Evolutionary conservation across 495 filamentous ascomycete species (phyloP), one percentile per base, ranked within the genome.

Genomic region (Penicillium soppii): DNA sequence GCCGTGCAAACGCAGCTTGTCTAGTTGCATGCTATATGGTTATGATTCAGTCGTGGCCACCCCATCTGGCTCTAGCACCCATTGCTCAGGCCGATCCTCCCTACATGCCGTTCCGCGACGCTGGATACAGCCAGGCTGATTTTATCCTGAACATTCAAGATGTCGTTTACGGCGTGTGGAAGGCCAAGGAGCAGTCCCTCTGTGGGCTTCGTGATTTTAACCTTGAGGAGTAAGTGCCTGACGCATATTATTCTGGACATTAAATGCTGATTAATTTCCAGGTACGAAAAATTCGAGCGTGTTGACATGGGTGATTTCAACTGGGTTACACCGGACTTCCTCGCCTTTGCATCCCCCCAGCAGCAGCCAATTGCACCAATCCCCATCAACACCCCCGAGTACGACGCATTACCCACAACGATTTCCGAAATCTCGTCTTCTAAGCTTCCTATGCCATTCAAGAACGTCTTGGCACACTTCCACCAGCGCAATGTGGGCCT

Each of bases 231-330:
- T 97, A 75, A 58, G 85, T 73, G 26, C 13, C 17, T 13, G 13
- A 9, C 44, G 3, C 39, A 38, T 23, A 4, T 21, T 32, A 2
- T 12, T 20, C 1, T 44, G 5, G 32, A 29, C 7, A 9, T 27
- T 12, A 17, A 7, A 12, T 12, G 37, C 65, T 76, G 40, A 76
- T 52, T 38, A 1, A 9, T 7, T 9, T 8, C n/a, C 13, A 89
- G 85, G 35, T 90, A 99, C 62, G 94, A 99, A 71, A 86, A 82
- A 62, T 99, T 82, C 55, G 94, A 99, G 69, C 81, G 94, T 46
- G 94, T 97, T 2, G 95, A 99, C 59, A 91, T 96, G 78, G 94
- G 94, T 49, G 94, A 99, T 70, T 99, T 99, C 86, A 99, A 99
- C 77, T 99, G 94, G 94, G 78, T 99, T 39, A 95, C 91, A 9